Base-by-base conservation (phyloP, 371 early-diverging fungal genomes). In the Mortierella sp. region DNA sequence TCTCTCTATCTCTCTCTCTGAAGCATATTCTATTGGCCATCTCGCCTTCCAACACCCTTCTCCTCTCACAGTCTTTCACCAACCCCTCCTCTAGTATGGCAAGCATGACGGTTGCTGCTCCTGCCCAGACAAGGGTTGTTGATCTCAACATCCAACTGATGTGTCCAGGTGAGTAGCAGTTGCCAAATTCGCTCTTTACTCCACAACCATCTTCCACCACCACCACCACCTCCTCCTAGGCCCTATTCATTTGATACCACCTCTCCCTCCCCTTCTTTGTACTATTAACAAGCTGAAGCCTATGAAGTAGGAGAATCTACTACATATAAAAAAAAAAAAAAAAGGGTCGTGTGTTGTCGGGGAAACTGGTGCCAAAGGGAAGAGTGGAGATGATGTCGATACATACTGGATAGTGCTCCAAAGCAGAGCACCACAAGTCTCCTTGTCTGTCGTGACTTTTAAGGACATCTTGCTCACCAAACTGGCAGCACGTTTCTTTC, bases 81-180 rank as follows among this genome's bases (percentile, higher is more conserved):
- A 28, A 28, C 21, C n/a, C 61, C 47, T 30, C 29, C 29, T 28
- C 28, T 21, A 16, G 9, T 18, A 75, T 75, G 75, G 64, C 63
- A 12, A 63, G 67, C 46, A 70, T 70, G 70, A 66, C 75, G 7
- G 63, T 66, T 19, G 29, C 77, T 53, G 56, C 65, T 18, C 61
- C 70, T n/a, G 4, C 68, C 23, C 68, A 59, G 56, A 60, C 59
- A 56, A 72, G 52, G 65, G 23, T 70, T 43, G 74, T 79, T 19
- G 80, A 79, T 52, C 70, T 79, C 46, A 79, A 79, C 50, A 62
- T 79, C 43, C 73, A 79, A 25, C 52, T 79, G 60, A 62, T 70
- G 70, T 79, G 80, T 44, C 80, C 80, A 60, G 80, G 80, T 79
- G 73, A 79, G 80, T 70, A 26, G 48, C 18, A 12, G 18, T 45